Evolutionary conservation across 2,329 filamentous ascomycete genomes (phyloP).

Genomic region (Plectosphaerella sp.): DNA sequence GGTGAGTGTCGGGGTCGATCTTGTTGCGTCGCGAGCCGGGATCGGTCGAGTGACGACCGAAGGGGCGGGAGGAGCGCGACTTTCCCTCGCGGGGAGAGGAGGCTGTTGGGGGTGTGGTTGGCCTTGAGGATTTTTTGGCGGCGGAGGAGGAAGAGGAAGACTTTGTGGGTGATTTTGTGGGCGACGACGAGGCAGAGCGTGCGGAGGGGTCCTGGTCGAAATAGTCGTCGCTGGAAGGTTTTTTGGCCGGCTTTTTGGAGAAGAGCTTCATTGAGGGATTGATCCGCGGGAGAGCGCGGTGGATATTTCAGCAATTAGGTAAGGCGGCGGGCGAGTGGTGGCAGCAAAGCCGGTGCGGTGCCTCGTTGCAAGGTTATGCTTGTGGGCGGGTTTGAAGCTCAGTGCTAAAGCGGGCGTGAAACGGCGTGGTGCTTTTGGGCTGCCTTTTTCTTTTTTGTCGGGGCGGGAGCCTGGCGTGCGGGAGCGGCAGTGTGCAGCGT

Average conservation of each 20-base stretch:
- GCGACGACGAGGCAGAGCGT: constrained; percentile 27
- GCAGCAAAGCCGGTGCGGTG: background rate
- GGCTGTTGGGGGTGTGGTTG: constrained; percentile 18
- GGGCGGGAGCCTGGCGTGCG: no score
- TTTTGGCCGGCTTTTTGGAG: constrained; percentile 39
- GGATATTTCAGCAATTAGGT: constrained; percentile 15
- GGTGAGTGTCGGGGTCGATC: constrained; percentile 70
- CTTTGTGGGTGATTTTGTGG: constrained; percentile 18
- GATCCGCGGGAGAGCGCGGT: background rate
- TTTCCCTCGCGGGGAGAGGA: constrained; percentile 20
- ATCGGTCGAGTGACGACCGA: constrained; percentile 43
- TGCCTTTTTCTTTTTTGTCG: no score
- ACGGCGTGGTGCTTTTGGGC: no score
- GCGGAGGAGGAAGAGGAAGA: constrained; percentile 27
- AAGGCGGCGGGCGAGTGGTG: constrained; percentile 14
- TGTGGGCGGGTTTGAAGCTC: constrained; percentile 3
- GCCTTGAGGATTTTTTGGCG: constrained; percentile 30
- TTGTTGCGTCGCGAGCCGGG: constrained; percentile 45
- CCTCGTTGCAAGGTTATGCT: constrained; percentile 14
- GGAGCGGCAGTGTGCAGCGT: no score
- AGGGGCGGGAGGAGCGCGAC: constrained; percentile 39
- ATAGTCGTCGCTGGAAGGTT: constrained; percentile 27
- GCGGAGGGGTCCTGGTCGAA: constrained; percentile 24
- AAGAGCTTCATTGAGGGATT: constrained; percentile 47
- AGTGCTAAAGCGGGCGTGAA: no score